Conservation (phyloP, 441 rosid species). For the Breynia disticha region DNA sequence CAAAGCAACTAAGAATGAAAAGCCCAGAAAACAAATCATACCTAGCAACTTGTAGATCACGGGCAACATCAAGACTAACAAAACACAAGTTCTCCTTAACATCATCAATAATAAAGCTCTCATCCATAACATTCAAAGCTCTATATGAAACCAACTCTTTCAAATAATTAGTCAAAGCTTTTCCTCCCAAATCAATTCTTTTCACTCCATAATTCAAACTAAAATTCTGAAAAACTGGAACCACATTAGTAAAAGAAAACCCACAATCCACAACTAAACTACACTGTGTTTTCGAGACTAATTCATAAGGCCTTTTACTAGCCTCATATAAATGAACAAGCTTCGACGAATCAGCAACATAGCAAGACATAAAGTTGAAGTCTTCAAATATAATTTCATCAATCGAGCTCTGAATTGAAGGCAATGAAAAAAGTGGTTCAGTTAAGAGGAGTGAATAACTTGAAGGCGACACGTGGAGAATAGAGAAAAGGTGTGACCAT, state of each 20-base stretch:
- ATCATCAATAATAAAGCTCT: constrained; percentile 77
- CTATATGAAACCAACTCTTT: constrained; percentile 85
- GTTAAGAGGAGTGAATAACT: constrained; percentile 65
- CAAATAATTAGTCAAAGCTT: constrained; percentile 84
- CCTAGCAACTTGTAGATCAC: constrained; percentile 64
- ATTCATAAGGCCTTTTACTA: constrained; percentile 40
- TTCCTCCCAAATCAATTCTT: constrained; percentile 89
- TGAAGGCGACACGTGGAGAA: constrained; percentile 48
- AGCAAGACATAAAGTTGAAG: constrained; percentile 59
- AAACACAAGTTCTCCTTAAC: constrained; percentile 92
- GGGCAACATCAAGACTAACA: constrained; percentile 68
- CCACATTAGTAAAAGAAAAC: constrained; percentile 84
- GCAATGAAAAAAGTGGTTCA: constrained; percentile 60
- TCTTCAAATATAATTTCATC: constrained; percentile 89
- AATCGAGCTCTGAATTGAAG: constrained; percentile 64
- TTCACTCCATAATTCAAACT: constrained; percentile 59
- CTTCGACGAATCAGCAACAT: constrained; percentile 56
- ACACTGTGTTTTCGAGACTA: constrained; percentile 56
- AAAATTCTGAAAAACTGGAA: constrained; percentile 74
- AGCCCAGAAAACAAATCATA: constrained; percentile 2
- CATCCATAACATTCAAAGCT: constrained; percentile 73
- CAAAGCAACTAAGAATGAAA: not conserved
- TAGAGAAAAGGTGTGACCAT: constrained; percentile 68
- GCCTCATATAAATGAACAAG: constrained; percentile 84
- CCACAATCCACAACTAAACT: constrained; percentile 88